Conservation (phyloP, 208 protist genomes). For the Leishmania aethiopica region DNA sequence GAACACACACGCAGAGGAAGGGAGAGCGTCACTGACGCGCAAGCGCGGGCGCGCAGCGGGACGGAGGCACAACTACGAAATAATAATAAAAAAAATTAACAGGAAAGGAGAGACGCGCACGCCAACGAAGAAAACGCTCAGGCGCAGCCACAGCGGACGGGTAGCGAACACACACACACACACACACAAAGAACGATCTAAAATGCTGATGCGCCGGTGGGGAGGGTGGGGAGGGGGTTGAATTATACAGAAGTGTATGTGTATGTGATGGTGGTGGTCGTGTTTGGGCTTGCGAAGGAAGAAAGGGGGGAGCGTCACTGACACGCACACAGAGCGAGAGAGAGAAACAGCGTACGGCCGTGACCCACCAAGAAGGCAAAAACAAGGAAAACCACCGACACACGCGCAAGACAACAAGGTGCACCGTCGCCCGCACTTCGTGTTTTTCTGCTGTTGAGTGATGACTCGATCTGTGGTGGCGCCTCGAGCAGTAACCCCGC, state of each 20-base stretch:
- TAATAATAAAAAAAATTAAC: not conserved
- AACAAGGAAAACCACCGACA: not conserved
- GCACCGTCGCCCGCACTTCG: not conserved
- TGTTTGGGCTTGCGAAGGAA: not conserved
- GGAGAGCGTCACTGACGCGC: not conserved
- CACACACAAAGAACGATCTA: not conserved
- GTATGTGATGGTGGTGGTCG: not conserved
- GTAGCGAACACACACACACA: not conserved
- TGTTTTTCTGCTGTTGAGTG: not conserved
- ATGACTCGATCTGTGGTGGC: not conserved
- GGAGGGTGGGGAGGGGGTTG: too few relatives aligned
- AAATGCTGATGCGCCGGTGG: too few relatives aligned
- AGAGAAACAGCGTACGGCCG: not conserved
- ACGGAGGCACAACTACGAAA: not conserved
- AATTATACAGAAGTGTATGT: too few relatives aligned
- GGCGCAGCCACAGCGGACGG: not conserved
- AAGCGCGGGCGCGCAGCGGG: not conserved
- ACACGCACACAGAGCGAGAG: not conserved
- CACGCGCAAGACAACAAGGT: not conserved
- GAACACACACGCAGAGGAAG: not conserved
- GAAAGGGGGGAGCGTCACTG: too few relatives aligned
- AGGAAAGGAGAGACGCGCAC: not conserved
- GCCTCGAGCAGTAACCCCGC: not conserved
- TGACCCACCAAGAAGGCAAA: not conserved
- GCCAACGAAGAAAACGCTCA: not conserved